These are phyloP conservation scores for Tulasnella sp. DNA, from an alignment of 768 basidiomycete genomes.

Conservation along the genomic window DNA sequence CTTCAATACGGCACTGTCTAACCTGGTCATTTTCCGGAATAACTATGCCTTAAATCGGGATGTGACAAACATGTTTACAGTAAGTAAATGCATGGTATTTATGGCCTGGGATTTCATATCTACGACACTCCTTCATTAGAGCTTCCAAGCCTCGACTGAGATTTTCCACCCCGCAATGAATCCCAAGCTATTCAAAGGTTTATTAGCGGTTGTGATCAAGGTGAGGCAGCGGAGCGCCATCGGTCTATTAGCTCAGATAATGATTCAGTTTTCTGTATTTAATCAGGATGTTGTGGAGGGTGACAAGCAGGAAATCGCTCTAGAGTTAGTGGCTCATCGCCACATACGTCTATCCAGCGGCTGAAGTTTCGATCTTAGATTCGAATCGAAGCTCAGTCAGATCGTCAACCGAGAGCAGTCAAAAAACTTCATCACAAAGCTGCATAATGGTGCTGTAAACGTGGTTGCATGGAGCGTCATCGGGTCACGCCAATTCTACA, in stretches of 20 bases:
- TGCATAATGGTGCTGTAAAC: conserved; percentile 3
- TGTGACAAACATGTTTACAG: conserved; percentile 44
- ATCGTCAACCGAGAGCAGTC: conserved; percentile 13
- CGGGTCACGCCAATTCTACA: conserved; percentile 2
- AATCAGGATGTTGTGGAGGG: conserved; percentile 50
- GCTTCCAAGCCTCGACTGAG: conserved; percentile 21
- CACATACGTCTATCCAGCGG: no score
- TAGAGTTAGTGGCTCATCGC: conserved; percentile 44
- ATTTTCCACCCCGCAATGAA: conserved; percentile 48
- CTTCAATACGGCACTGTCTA: conserved; percentile 56
- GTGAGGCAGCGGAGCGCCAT: conserved; percentile 25
- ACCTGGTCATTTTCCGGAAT: conserved; percentile 48
- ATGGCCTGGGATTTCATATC: conserved; percentile 35
- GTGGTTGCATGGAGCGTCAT: conserved; percentile 15
- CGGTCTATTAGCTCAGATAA: background rate
- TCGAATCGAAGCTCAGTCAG: conserved; percentile 4
- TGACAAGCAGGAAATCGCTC: conserved; percentile 45
- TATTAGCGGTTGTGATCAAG: conserved; percentile 52
- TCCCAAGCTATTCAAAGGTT: conserved; percentile 47
- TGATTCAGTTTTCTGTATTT: background rate
- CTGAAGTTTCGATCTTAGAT: background rate
- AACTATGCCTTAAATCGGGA: conserved; percentile 52
- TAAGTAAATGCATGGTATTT: conserved; percentile 17
- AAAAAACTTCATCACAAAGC: conserved; percentile 12
- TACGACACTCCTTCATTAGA: background rate